These are phyloP conservation scores for Colletotrichum sp. DNA, from an alignment of 2,329 filamentous ascomycete genomes.

Conservation along the genomic window DNA sequence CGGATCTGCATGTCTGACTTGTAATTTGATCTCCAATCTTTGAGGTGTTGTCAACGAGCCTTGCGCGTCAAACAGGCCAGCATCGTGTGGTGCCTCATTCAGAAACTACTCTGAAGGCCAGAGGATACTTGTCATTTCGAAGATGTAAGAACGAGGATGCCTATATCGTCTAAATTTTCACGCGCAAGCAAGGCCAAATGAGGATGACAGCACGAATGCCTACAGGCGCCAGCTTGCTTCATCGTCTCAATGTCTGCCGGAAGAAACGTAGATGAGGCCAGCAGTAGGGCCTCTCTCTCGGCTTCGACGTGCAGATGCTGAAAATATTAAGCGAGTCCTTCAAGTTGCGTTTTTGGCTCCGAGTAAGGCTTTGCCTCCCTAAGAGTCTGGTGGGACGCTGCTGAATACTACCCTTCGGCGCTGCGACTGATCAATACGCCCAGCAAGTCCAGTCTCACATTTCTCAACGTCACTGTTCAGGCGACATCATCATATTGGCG, in stretches of 20 bases:
- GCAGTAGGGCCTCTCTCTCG: background rate
- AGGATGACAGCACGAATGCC: background rate
- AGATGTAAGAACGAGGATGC: background rate
- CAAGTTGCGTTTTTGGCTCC: background rate
- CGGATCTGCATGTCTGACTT: background rate
- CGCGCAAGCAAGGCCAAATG: background rate
- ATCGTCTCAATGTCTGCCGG: background rate
- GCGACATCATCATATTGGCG: background rate
- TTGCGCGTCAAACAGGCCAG: background rate
- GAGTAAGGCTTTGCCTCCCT: background rate
- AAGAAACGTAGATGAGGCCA: background rate
- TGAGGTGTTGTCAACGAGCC: background rate
- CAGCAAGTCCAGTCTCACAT: background rate
- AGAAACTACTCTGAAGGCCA: background rate
- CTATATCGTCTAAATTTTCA: background rate
- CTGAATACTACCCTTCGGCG: background rate
- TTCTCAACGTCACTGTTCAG: background rate
- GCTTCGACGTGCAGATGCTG: background rate
- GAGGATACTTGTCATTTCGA: background rate
- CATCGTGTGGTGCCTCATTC: background rate
- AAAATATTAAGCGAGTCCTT: background rate
- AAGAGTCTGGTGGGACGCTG: background rate
- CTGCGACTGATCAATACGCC: background rate
- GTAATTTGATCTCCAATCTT: background rate
- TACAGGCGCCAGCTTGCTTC: background rate